Base-by-base conservation (phyloP, 208 protist genomes). In the Trypanosomatidae sp. region DNA sequence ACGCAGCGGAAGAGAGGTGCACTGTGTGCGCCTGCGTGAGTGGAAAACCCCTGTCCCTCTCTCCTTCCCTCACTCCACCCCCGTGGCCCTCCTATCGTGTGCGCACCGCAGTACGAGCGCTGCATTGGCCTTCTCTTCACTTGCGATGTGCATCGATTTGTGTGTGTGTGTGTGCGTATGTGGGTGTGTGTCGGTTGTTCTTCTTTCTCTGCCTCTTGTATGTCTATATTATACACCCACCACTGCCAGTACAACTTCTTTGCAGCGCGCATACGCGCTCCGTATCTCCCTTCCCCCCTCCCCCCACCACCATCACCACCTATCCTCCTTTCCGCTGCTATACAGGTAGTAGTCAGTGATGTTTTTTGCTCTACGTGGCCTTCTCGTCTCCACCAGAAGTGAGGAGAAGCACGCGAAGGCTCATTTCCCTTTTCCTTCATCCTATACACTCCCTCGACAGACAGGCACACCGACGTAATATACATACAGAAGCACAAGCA, bases 261-360 rank as follows among this genome's bases (percentile, higher is more conserved):
- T 12, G 12, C 3, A 9, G 3, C 17, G 59, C 7, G 36, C 9
- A 43, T 13, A 28, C 36, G 36, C 33, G 2, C 9, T 25, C 59
- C 44, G 1, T 62, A 22, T 19, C 10, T 5, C 15, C 17, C 58
- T 36, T 10, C 30, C 30, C 17, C 55, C 55, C 25, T 17, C 28
- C 56, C 12, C 55, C 10, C 17, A 28, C 17, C 15, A 15, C 55
- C 10, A 28, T 12, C 52, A 56, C 12, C 33, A 44, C 17, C 59
- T 70, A 67, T 78, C 36, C 25, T 50, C 22, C 46, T 49, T 75
- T 30, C 15, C 0, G 55, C 19, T 13, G 46, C 46, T 49, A 49
- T 49, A 49, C 46, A 49, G 13, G 9, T 17, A 49, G 46, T 19
- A 19, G 46, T 17, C 13, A 49, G 0, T 49, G 46, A 10, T 39